Base-by-base conservation (phyloP, 805 yeast species). In the Metschnikowia aberdeeniae region DNA sequence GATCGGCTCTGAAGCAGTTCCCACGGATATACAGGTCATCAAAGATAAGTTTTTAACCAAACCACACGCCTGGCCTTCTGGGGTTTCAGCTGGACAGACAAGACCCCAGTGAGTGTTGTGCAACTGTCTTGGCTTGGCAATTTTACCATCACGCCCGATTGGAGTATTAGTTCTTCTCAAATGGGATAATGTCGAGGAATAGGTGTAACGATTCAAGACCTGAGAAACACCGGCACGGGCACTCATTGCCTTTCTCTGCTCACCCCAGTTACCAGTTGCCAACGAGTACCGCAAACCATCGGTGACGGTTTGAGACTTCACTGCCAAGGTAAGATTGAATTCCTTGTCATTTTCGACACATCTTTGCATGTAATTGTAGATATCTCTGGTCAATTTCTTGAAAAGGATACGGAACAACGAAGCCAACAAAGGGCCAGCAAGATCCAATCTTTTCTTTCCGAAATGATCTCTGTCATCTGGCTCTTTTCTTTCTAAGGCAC, bases 241-340 rank as follows among this genome's bases (percentile, higher is more conserved):
- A 50, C 93, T 83, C 99, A 93, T 93, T 11, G 98, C 97, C 68
- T 93, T 93, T 83, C 90, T 92, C 67, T 93, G 99, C 70, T 93
- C 99, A 74, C 99, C 99, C 99, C 99, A 93, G 73, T 93, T 93
- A 77, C 99, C 99, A 12, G 99, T 93, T 44, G 99, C 99, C 61
- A 93, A 77, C 33, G 99, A 93, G 70, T 93, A 93, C 64, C 95
- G 87, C 68, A 93, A 79, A 64, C 99, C 99, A 50, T 95, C 92
- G 32, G 99, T 93, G 58, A 93, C 89, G 3, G 98, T 93, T 56
- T 90, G 90, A 13, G 97, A 89, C 72, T 93, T 92, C 55, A 93
- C 97, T 33, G 99, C 99, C 61, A 93, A 79, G 43, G 95, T 89
- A 72, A 93, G 79, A 64, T 92, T 92, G 77, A 93, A 93, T 66